These are phyloP conservation scores for Handroanthus guayacan DNA, from an alignment of 257 asterid species.

Conservation along the genomic window DNA sequence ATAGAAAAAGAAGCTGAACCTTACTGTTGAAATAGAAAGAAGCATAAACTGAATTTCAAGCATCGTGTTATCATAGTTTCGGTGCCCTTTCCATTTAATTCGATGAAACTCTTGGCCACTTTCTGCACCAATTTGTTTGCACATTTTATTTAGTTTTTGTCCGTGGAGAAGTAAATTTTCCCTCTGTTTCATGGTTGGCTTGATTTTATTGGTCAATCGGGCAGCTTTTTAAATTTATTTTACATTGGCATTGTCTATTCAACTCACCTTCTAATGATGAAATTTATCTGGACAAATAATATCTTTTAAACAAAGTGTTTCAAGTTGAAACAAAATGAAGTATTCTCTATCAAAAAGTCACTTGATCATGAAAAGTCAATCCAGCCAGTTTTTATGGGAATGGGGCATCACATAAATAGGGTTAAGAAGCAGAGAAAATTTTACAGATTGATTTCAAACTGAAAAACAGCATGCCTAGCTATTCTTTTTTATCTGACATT, in stretches of 20 bases:
- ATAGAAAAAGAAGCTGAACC: too few species aligned
- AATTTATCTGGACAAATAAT: too few species aligned
- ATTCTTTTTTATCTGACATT: background rate
- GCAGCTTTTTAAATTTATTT: background rate
- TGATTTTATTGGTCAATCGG: background rate
- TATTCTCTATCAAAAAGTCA: background rate
- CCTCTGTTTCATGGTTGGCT: constrained; percentile 2
- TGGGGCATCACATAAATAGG: too few species aligned
- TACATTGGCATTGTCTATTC: too few species aligned
- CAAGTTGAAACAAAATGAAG: background rate
- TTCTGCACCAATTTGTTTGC: background rate
- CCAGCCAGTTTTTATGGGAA: background rate
- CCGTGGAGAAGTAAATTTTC: background rate
- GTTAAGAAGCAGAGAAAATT: background rate
- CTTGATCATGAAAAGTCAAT: too few species aligned
- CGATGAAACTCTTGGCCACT: background rate
- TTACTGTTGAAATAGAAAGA: too few species aligned
- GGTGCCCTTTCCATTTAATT: background rate
- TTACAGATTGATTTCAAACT: background rate
- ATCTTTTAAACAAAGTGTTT: too few species aligned
- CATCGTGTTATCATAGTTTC: background rate
- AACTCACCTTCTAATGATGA: too few species aligned
- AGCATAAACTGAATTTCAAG: background rate
- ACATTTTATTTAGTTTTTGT: background rate
- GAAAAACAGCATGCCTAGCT: background rate